Percentiles rank a stretch among this genome's conserved stretches.
Conservation (phyloP, 257 asterid species). For the Plectranthus barbatus region DNA sequence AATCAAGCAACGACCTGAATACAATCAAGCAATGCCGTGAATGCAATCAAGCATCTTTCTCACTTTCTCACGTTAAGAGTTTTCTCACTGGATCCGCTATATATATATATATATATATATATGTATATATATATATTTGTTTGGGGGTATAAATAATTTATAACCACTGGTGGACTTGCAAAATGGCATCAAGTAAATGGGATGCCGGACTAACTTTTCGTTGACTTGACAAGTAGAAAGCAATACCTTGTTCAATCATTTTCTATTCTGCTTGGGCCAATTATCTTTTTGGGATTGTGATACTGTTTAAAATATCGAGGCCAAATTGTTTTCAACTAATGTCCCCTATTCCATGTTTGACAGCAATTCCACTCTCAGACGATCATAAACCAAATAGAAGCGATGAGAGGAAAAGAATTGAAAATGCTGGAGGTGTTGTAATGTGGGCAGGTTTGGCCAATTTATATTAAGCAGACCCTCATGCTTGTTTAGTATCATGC, state of each 20-base stretch:
- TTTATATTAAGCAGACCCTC: background rate
- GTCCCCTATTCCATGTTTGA: conserved; percentile 15
- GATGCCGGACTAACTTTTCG: background rate
- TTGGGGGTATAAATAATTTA: background rate
- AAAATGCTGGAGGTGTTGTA: conserved; percentile 95
- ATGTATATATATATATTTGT: background rate
- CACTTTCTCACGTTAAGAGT: no score
- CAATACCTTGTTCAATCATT: background rate
- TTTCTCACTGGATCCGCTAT: no score
- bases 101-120: no score
- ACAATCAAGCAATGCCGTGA: no score
- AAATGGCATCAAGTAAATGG: background rate
- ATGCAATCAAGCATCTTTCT: no score
- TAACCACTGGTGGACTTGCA: background rate
- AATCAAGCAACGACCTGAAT: no score
- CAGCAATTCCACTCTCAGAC: conserved; percentile 94
- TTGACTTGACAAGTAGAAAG: background rate
- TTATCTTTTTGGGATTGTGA: background rate
- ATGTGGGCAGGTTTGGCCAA: conserved; percentile 94
- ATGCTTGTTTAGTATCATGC: background rate
- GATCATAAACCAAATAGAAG: conserved; percentile 97
- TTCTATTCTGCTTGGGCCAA: background rate
- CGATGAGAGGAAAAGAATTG: conserved; percentile 96
- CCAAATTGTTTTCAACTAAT: background rate
- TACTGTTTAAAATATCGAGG: background rate